phyloP scores from a whole-genome alignment of 1,284 basidiomycete genomes.

The Anthracocystis walkeri region DNA sequence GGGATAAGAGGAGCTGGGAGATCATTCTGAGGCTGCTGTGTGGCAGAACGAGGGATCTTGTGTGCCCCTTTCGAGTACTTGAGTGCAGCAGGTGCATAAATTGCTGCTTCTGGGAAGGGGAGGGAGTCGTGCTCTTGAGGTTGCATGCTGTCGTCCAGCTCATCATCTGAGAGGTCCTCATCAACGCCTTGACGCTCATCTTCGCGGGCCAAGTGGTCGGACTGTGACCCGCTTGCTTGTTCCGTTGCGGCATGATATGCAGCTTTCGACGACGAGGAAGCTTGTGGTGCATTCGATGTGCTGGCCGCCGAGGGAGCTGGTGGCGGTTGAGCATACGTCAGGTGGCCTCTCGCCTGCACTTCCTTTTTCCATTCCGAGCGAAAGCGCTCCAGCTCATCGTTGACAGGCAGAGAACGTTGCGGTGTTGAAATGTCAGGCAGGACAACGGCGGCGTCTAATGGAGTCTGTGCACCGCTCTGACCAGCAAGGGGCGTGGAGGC shows the following conservation, averaged over 20 bases:
- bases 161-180: background rate
- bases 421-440: background rate
- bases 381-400: constrained; percentile 53
- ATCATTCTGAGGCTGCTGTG: background rate
- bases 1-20: constrained; percentile 25
- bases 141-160: background rate
- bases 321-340: constrained; percentile 20
- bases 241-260: background rate
- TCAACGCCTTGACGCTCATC: background rate
- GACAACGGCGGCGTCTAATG: constrained; percentile 13
- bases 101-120: constrained; percentile 45
- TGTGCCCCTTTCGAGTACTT: constrained; percentile 52
- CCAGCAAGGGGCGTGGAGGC: constrained; percentile 27
- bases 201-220: background rate
- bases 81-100: constrained; percentile 50
- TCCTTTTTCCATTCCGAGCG: constrained; percentile 55
- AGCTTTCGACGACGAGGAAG: constrained; percentile 2
- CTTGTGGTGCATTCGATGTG: background rate
- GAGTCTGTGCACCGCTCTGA: constrained; percentile 29
- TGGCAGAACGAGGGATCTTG: constrained; percentile 24
- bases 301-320: background rate
- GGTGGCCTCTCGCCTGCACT: constrained; percentile 35
- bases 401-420: constrained; percentile 15
- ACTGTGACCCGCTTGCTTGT: background rate
- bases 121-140: constrained; percentile 4